Conservation (phyloP, 495 filamentous ascomycete species). For the Copromyces sp. region DNA sequence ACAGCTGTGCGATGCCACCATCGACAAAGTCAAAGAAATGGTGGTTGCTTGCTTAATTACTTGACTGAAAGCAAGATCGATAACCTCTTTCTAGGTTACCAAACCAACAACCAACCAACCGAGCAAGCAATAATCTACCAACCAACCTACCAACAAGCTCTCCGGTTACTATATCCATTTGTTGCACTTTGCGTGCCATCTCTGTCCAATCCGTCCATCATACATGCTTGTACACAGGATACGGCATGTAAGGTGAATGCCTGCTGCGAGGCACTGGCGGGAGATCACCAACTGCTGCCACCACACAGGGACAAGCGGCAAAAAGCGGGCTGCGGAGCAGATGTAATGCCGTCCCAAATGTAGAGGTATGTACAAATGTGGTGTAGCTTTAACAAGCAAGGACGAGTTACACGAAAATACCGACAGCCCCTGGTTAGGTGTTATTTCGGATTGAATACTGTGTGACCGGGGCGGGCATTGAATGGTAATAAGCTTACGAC, state of each 20-base stretch:
- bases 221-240: not conserved
- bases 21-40: not conserved
- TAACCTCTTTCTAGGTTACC: not conserved
- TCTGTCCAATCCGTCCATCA: not conserved
- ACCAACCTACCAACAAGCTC: not conserved
- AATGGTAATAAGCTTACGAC: constrained; percentile 6
- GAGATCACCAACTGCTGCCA: not conserved
- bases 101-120: not conserved
- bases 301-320: not conserved
- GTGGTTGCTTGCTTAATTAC: not conserved
- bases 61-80: not conserved
- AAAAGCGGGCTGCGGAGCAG: not conserved
- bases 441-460: not conserved
- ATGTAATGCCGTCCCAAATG: not conserved
- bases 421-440: not conserved
- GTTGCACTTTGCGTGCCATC: not conserved
- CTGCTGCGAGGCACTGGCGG: not conserved
- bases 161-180: not conserved
- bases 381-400: not conserved
- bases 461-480: not conserved
- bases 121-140: not conserved
- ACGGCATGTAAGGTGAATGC: not conserved
- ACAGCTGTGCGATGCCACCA: not conserved
- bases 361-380: not conserved
- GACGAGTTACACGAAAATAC: not conserved